phyloP scores from a whole-genome alignment of 208 protist species.

The Blastocrithidia nonstop region DNA sequence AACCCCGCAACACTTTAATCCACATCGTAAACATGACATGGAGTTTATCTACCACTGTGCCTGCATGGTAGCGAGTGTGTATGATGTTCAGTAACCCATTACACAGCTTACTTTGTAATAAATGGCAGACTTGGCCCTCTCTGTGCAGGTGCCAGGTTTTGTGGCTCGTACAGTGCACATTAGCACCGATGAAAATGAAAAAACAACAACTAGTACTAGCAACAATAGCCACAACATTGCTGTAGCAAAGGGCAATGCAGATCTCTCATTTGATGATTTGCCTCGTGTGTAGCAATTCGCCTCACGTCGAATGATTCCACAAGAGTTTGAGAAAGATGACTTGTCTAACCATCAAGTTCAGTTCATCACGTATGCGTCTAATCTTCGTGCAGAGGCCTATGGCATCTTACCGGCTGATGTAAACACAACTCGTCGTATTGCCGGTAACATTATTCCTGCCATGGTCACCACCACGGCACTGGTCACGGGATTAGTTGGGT shows the following conservation, averaged over 20 bases:
- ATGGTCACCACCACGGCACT: conserved; percentile 99
- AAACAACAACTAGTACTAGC: conserved; percentile 6
- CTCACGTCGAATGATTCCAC: conserved; percentile 31
- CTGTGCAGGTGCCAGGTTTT: conserved; percentile 31
- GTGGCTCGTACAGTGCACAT: conserved; percentile 52
- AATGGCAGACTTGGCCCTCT: conserved; percentile 21
- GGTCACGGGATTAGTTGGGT: conserved; percentile 93
- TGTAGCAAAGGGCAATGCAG: too few relatives aligned
- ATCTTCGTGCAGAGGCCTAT: conserved; percentile 89
- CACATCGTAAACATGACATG: conserved; percentile 21
- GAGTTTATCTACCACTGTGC: conserved; percentile 78
- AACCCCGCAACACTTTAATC: conserved; percentile 51
- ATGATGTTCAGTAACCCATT: conserved; percentile 29
- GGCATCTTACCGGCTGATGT: conserved; percentile 76
- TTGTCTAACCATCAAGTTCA: conserved; percentile 86
- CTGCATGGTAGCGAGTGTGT: conserved; percentile 46
- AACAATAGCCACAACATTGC: too few relatives aligned
- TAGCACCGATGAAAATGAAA: conserved; percentile 44
- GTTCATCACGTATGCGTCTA: conserved; percentile 87
- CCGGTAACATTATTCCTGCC: conserved; percentile 99
- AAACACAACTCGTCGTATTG: conserved; percentile 78
- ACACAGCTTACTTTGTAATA: conserved; percentile 16
- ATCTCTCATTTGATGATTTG: too few relatives aligned
- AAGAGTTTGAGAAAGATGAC: conserved; percentile 93
- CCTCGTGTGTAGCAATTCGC: too few relatives aligned